phyloP scores from a whole-genome alignment of 371 early-diverging fungal genomes.

The Parasitella parasitica region DNA sequence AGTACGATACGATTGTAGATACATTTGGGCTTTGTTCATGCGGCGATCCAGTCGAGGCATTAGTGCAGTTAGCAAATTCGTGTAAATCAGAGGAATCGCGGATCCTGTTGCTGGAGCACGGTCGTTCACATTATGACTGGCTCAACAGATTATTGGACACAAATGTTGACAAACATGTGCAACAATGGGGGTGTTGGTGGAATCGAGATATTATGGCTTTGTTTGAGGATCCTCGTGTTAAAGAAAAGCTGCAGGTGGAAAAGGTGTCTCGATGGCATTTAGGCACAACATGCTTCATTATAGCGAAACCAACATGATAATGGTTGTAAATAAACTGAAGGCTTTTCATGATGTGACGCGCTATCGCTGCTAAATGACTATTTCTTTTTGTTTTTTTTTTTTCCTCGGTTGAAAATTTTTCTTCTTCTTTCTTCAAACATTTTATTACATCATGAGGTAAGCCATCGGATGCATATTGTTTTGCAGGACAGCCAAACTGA shows the following conservation, averaged over 20 bases:
- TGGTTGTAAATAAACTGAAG: background rate
- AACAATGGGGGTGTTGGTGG: slow-evolving; percentile 88
- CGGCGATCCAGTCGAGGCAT: slow-evolving; percentile 64
- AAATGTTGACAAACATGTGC: slow-evolving; percentile 69
- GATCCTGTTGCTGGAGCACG: slow-evolving; percentile 79
- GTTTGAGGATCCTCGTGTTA: slow-evolving; percentile 51
- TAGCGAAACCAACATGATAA: slow-evolving; percentile 58
- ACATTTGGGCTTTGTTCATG: slow-evolving; percentile 84
- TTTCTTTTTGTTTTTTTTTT: slow-evolving; percentile 9
- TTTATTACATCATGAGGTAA: slow-evolving; percentile 28
- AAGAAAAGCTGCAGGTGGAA: slow-evolving; percentile 60
- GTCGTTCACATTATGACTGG: slow-evolving; percentile 63
- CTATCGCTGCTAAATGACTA: slow-evolving; percentile 5
- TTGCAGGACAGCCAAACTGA: background rate
- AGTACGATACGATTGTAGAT: slow-evolving; percentile 75
- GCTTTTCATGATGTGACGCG: slow-evolving; percentile 17
- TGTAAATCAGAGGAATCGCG: slow-evolving; percentile 57
- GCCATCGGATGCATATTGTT: background rate
- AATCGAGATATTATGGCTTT: slow-evolving; percentile 77
- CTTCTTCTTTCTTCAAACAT: slow-evolving; percentile 22
- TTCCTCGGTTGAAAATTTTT: slow-evolving; percentile 10
- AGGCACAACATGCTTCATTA: slow-evolving; percentile 77
- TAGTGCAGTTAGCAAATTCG: slow-evolving; percentile 66
- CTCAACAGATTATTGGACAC: slow-evolving; percentile 71
- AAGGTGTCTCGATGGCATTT: slow-evolving; percentile 70